These are phyloP conservation scores for Solanum piurae DNA, from an alignment of 257 asterid genomes.

Conservation along the genomic window DNA sequence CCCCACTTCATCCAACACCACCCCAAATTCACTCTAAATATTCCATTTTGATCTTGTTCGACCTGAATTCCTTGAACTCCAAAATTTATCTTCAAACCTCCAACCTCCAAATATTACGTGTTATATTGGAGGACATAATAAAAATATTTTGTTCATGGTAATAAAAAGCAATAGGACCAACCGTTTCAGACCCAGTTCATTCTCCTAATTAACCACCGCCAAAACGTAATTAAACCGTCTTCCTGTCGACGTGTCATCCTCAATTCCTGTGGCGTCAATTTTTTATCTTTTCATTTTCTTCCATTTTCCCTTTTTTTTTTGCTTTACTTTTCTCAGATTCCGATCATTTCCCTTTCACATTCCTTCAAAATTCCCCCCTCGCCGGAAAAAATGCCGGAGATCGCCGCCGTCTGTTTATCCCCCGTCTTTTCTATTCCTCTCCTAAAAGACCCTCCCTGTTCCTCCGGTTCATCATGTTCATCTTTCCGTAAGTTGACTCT, in stretches of 20 bases:
- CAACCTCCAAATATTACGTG: too few relatives aligned
- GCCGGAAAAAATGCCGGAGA: conserved; percentile 42
- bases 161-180: not conserved
- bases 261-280: conserved; percentile 37
- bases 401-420: conserved; percentile 46
- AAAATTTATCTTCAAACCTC: too few relatives aligned
- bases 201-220: not conserved
- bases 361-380: conserved; percentile 4
- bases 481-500: not conserved
- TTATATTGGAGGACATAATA: not conserved
- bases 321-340: not conserved
- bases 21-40: too few relatives aligned
- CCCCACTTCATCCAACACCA: too few relatives aligned
- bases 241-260: conserved; percentile 21
- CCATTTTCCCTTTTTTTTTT: not conserved
- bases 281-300: not conserved
- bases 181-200: conserved; percentile 31
- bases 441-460: conserved; percentile 23
- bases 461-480: conserved; percentile 18
- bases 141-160: too few relatives aligned
- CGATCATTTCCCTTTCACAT: conserved; percentile 3
- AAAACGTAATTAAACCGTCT: conserved; percentile 4
- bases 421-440: conserved; percentile 29
- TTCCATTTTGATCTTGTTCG: too few relatives aligned
- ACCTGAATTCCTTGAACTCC: too few relatives aligned